Evolutionary conservation across 257 asterid species (phyloP).

Genomic region (Capsicum pubescens): DNA sequence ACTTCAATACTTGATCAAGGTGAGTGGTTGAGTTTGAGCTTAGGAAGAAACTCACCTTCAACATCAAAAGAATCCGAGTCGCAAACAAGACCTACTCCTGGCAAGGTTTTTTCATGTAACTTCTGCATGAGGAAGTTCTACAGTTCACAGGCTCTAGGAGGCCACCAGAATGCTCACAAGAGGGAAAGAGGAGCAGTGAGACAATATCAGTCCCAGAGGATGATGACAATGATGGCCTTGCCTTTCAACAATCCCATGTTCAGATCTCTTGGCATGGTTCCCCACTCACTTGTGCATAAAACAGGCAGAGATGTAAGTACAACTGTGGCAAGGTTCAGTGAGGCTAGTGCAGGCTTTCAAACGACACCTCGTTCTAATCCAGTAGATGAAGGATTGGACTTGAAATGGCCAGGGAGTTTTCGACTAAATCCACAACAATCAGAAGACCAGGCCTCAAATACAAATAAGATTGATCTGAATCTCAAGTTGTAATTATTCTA

Average conservation of each 20-base stretch:
- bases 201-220: conserved; percentile 65
- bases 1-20: conserved; percentile 36
- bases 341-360: conserved; percentile 49
- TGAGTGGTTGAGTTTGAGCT: conserved; percentile 76
- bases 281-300: conserved; percentile 72
- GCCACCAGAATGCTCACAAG: conserved; percentile 98
- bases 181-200: conserved; percentile 85
- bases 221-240: conserved; percentile 56
- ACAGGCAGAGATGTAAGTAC: conserved; percentile 53
- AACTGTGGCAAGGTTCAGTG: conserved; percentile 47
- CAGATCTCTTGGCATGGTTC: conserved; percentile 81
- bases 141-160: conserved; percentile 96
- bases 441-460: conserved; percentile 52
- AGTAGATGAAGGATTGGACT: conserved; percentile 45
- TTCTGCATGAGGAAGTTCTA: conserved; percentile 92
- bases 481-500: conserved; percentile 63
- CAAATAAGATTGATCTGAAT: conserved; percentile 69
- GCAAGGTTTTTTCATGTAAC: conserved; percentile 85
- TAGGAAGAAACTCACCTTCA: conserved; percentile 54
- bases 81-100: conserved; percentile 50
- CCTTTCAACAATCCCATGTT: conserved; percentile 62
- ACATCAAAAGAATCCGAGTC: conserved; percentile 45
- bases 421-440: conserved; percentile 51
- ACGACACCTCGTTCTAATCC: conserved; percentile 44
- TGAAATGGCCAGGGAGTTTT: conserved; percentile 93